Evolutionary conservation across 2,329 filamentous ascomycete species (phyloP).

Genomic region (Aspergillus niger): DNA sequence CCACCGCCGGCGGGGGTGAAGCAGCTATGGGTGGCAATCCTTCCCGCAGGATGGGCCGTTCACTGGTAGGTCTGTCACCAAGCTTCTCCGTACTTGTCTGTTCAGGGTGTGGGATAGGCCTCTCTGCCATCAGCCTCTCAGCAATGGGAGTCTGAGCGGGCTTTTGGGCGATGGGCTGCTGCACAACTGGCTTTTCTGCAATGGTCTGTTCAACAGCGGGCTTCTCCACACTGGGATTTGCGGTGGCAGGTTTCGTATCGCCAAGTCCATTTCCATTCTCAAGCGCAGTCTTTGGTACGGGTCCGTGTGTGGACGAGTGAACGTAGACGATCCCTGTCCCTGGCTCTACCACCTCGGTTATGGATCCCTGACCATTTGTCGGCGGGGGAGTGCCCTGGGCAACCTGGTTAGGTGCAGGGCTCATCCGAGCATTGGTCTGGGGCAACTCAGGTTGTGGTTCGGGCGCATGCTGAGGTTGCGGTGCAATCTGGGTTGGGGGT

Average conservation of each 20-base stretch:
- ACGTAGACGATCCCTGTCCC: constrained; percentile 28
- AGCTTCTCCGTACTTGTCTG: not conserved
- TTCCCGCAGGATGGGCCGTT: constrained; percentile 34
- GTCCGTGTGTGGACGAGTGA: constrained; percentile 38
- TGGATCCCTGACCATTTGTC: not conserved
- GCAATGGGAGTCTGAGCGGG: not conserved
- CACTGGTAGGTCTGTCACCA: not conserved
- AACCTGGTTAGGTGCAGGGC: not conserved
- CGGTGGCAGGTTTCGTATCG: not conserved
- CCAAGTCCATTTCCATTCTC: constrained; percentile 16
- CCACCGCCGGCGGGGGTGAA: constrained; percentile 41
- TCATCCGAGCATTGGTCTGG: not conserved
- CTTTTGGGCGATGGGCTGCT: not conserved
- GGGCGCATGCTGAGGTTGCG: not conserved
- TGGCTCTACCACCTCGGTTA: constrained; percentile 15
- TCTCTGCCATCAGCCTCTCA: not conserved
- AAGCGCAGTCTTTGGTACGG: constrained; percentile 26
- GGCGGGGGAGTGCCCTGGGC: not conserved
- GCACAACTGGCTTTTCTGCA: not conserved
- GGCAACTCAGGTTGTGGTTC: constrained; percentile 8
- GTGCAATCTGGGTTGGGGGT: no score
- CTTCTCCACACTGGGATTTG: not conserved
- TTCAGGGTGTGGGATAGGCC: not conserved
- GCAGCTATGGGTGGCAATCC: constrained; percentile 49
- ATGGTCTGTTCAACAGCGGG: not conserved